A percentile compares a stretch with the other conserved stretches of the same genome.
These are phyloP conservation scores for Tuber brumale DNA, from an alignment of 495 filamentous ascomycete genomes.

Conservation along the genomic window DNA sequence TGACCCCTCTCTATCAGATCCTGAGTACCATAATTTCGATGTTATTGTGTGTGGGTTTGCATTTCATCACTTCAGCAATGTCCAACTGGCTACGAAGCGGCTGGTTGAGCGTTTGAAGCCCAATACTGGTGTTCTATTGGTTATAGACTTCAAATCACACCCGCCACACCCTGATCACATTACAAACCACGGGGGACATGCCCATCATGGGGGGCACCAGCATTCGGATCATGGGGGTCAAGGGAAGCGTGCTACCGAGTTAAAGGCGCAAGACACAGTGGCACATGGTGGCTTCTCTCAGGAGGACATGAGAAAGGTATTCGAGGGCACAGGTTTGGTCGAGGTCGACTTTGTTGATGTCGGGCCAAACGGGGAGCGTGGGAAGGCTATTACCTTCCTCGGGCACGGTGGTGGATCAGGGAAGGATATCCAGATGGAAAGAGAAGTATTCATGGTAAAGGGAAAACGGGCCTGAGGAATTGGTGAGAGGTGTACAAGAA, in stretches of 20 bases:
- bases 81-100: conserved; percentile 46
- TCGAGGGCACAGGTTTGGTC: conserved; percentile 45
- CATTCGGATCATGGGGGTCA: conserved; percentile 5
- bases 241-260: conserved; percentile 23
- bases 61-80: conserved; percentile 57
- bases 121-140: conserved; percentile 49
- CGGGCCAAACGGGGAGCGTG: conserved; percentile 19
- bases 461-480: conserved; percentile 24
- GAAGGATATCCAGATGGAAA: conserved; percentile 8
- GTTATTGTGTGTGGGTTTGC: conserved; percentile 53
- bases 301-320: conserved; percentile 47
- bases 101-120: conserved; percentile 52
- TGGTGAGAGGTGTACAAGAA: neutral
- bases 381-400: conserved; percentile 22
- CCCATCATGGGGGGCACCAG: neutral
- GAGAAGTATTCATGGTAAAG: conserved; percentile 35
- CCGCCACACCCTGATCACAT: conserved; percentile 31
- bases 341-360: conserved; percentile 42
- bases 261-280: conserved; percentile 41
- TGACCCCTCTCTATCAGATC: conserved; percentile 45
- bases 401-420: conserved; percentile 9
- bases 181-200: conserved; percentile 33
- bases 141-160: conserved; percentile 51
- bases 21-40: conserved; percentile 53
- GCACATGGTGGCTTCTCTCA: conserved; percentile 48